A percentile compares a stretch with the other conserved stretches of the same genome.
These are phyloP conservation scores for Mortierella sp. DNA, from an alignment of 371 early-diverging fungal species.

Conservation along the genomic window DNA sequence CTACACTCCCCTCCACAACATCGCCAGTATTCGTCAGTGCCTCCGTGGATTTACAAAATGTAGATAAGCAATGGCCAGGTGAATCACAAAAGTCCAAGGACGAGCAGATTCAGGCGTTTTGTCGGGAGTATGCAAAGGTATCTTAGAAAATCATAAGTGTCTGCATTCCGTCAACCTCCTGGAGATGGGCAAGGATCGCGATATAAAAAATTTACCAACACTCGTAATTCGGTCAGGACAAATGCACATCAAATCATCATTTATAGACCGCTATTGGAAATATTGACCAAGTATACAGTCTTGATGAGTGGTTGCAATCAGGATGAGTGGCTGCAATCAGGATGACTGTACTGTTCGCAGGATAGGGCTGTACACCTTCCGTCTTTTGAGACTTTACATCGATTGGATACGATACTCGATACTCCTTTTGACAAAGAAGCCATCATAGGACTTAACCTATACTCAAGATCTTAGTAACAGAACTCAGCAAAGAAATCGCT, in stretches of 20 bases:
- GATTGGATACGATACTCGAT: too few species aligned
- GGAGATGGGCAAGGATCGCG: background rate
- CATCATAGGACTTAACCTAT: background rate
- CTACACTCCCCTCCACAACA: slow-evolving; percentile 6
- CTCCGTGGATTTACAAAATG: background rate
- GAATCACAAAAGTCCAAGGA: slow-evolving; percentile 36
- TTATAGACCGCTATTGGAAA: too few species aligned
- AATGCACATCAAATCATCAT: background rate
- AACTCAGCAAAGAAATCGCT: background rate
- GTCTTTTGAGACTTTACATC: background rate
- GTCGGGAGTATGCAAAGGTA: slow-evolving; percentile 52
- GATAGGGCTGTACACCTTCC: background rate
- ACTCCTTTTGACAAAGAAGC: too few species aligned
- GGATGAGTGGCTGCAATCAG: too few species aligned
- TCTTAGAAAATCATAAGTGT: background rate
- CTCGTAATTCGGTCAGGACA: background rate
- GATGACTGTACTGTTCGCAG: too few species aligned
- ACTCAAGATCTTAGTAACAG: background rate
- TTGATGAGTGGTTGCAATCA: too few species aligned
- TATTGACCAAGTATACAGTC: too few species aligned
- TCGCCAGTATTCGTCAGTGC: slow-evolving; percentile 3
- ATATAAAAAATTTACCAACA: background rate
- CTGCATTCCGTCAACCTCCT: too few species aligned
- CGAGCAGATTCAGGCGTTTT: slow-evolving; percentile 52
- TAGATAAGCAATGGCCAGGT: slow-evolving; percentile 10